Evolutionary conservation across 2,329 filamentous ascomycete species (phyloP), one percentile per base, ranked within the genome.

Genomic region (Alternaria arbusti): DNA sequence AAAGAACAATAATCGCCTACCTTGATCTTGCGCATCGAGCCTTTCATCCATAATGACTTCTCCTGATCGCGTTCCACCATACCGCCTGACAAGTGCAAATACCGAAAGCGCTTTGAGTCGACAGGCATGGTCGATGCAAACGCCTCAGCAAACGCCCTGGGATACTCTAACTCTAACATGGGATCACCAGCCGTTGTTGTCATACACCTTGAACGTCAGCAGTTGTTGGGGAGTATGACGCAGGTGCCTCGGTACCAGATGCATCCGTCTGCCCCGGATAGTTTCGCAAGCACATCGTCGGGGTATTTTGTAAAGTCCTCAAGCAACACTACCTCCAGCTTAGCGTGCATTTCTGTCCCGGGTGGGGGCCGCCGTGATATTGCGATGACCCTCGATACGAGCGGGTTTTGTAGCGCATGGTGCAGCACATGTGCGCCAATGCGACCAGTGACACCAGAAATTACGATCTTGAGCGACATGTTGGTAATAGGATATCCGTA

Each of bases 171-270:
- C 20, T 70, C 64, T 28, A 70, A 59, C 17, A 63, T 22, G 11
- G 63, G 49, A 59, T 69, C 58, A 23, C 54, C 59, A 23, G 56
- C 64, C n/a, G 66, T 65, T 11, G 64, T 70, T 32, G 61, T 69
- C 70, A 69, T 70, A 57, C 64, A 67, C 63, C 62, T 71, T 58
- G 26, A 10, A 32, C 25, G 56, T 70, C 57, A 69, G 61, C 56
- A 36, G 43, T 56, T 49, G 28, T 36, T 23, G 17, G 44, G 44
- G 23, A 20, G 17, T 46, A 44, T 12, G n/a, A 51, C 44, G n/a
- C 30, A 13, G 32, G 13, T 26, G n/a, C 36, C 23, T 40, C 46
- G 23, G n/a, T 68, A 69, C 61, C 63, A 72, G 26, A 71, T 66
- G 43, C 63, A 69, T 40, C 54, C 65, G 30, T 69, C 63, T 7